Evolutionary conservation across 2,329 filamentous ascomycete species (phyloP), one percentile per base, ranked within the genome.

Genomic region (Geoglossum cookeanum): DNA sequence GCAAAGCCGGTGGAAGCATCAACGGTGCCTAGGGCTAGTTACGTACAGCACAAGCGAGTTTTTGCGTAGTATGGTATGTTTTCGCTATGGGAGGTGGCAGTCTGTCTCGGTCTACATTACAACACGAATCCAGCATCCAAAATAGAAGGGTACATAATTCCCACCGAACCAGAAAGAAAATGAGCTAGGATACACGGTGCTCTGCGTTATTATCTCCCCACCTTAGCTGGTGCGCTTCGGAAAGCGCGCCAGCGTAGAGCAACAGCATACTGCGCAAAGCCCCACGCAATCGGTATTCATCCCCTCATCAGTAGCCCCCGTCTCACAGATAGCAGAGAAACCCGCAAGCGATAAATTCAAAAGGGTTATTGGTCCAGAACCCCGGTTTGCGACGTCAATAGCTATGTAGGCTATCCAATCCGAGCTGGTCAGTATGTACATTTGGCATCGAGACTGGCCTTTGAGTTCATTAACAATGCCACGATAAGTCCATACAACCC

Each of bases 401-500:
- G 39, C 5, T 42, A 11, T 45, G n/a, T 22, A 17, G 42, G 42
- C 42, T 42, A 22, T 45, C 42, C n/a, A 22, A 17, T n/a, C 22
- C 9, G 42, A 45, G 15, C 9, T 45, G 15, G 6, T 22, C 3
- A 22, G 2, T 11, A 9, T 6, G 48, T 30, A 48, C 55, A 56
- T 48, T 15, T 48, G 5, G 15, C 45, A 15, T 17, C 32, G 17
- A 15, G 17, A 22, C 3, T 45, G 35, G 52, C 30, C 35, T 57
- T 56, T 60, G 64, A 94, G 86, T 97, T 98, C 94, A 98, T 98
- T 70, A 98, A 83, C 69, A 98, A 85, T 63, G 92, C 92, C 64
- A 98, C 92, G 71, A 98, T 98, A 68, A 98, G 80, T 72, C 92
- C 92, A 77, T 98, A 98, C 59, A 98, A 87, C 92, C 91, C 87